Evolutionary conservation across 179 eudicot species (phyloP), one percentile per base, ranked within the genome.

Genomic region (Beta lomatogona): DNA sequence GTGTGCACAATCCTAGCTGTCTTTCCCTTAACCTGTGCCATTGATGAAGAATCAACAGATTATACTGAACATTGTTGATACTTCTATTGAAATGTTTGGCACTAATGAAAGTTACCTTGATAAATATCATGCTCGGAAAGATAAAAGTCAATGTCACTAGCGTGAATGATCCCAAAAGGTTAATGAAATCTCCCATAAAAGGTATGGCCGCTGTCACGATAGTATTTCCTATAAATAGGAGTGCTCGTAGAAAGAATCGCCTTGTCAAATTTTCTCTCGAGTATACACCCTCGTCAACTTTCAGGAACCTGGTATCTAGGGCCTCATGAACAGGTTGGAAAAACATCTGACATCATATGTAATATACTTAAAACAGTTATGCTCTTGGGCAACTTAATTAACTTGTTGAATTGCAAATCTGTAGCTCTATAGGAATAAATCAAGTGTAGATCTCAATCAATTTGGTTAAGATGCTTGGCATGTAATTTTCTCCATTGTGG

Each of bases 161-260:
- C 22, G 85, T 76, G 67, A 91, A 86, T 50, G 92, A 90, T 78
- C 94, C 91, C 83, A 86, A 58, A 69, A 90, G 86, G 83, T 85
- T 90, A 58, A 89, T 82, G 61, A 91, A 88, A 76, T 91, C 90
- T 9, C 94, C 94, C 89, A 91, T 90, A 78, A 90, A 91, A 53
- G 92, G 94, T 53, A 91, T 84, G 78, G 94, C 91, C 69, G 91
- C 90, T 82, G 91, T 61, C 66, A 90, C 91, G 3, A 84, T 46
- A 67, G 91, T 90, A 82, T 83, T 88, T 75, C 83, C 89, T 13
- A 89, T 52, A 72, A 91, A 90, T 16, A 91, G 80, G 36, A 86
- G 73, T 16, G 86, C 86, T 78, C 91, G 89, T 13, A 90, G 85
- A 71, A 83, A 5, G 22, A 91, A 63, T 54, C 90, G 76, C 21